These are phyloP conservation scores for Penicillium sp. DNA, from an alignment of 2,329 filamentous ascomycete species.

Conservation along the genomic window DNA sequence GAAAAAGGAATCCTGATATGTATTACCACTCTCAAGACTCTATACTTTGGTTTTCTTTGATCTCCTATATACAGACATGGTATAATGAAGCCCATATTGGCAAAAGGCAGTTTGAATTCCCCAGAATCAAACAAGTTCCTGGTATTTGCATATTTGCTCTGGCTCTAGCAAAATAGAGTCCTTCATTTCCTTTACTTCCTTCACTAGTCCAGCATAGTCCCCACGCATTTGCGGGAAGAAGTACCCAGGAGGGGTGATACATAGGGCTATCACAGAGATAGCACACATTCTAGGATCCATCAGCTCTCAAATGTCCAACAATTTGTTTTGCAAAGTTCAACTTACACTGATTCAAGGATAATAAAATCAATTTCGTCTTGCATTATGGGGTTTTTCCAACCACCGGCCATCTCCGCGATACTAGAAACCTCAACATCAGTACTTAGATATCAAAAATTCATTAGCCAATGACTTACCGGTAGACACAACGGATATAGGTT, in stretches of 20 bases:
- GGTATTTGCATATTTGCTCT: neutral
- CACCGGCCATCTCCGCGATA: neutral
- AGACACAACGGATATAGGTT: neutral
- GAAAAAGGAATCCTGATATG: neutral
- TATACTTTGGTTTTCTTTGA: too few species aligned
- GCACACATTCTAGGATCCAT: neutral
- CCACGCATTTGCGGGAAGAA: neutral
- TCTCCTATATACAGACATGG: too few species aligned
- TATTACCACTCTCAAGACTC: neutral
- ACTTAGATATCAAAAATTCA: neutral
- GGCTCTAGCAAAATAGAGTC: neutral
- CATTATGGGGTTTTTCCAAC: neutral
- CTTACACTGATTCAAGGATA: neutral
- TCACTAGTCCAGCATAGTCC: neutral
- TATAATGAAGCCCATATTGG: neutral
- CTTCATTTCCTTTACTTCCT: neutral
- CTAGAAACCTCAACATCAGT: neutral
- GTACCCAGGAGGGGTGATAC: neutral
- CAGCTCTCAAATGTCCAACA: neutral
- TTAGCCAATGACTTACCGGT: neutral
- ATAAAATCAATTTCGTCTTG: neutral
- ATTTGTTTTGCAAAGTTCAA: neutral
- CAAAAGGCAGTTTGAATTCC: neutral
- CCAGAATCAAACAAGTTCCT: neutral
- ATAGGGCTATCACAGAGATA: neutral